Conservation (phyloP, 2,329 filamentous ascomycete species). For the Diaporthe citriasiana region DNA sequence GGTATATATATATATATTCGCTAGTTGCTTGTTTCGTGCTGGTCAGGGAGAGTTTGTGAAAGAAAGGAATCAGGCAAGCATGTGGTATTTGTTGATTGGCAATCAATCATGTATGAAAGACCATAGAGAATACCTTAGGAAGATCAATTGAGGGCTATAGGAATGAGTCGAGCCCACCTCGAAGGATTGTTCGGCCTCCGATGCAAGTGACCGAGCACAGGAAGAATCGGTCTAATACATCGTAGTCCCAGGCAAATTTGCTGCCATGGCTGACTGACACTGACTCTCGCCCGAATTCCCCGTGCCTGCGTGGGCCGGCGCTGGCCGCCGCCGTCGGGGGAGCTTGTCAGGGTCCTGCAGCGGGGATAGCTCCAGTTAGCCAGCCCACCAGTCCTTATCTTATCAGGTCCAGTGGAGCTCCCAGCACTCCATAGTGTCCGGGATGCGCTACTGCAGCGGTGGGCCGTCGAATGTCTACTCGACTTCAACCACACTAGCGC, state of each 20-base stretch:
- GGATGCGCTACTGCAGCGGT: slow-evolving; percentile 3
- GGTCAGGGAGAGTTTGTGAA: not conserved
- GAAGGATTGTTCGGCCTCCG: slow-evolving; percentile 34
- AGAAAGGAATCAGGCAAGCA: slow-evolving; percentile 11
- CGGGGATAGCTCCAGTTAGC: slow-evolving; percentile 5
- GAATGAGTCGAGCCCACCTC: slow-evolving; percentile 4
- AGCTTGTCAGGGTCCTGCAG: slow-evolving; percentile 32
- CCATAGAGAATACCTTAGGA: not conserved
- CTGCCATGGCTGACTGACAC: slow-evolving; percentile 29
- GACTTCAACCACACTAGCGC: not conserved
- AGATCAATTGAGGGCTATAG: slow-evolving; percentile 17
- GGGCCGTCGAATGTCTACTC: not conserved
- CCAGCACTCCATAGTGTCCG: not conserved
- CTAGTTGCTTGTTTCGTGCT: not conserved
- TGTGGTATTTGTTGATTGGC: slow-evolving; percentile 2
- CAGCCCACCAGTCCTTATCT: slow-evolving; percentile 31
- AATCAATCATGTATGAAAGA: not conserved
- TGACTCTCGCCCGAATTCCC: slow-evolving; percentile 29
- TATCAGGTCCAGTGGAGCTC: slow-evolving; percentile 27
- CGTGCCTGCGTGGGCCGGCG: slow-evolving; percentile 37
- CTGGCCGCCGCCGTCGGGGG: slow-evolving; percentile 26
- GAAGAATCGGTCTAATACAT: slow-evolving; percentile 8
- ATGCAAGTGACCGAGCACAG: slow-evolving; percentile 19
- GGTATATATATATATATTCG: not conserved
- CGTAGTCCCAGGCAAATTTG: slow-evolving; percentile 8